Conservation (phyloP, 345 rosid species). For the Melaleuca alternifolia region DNA sequence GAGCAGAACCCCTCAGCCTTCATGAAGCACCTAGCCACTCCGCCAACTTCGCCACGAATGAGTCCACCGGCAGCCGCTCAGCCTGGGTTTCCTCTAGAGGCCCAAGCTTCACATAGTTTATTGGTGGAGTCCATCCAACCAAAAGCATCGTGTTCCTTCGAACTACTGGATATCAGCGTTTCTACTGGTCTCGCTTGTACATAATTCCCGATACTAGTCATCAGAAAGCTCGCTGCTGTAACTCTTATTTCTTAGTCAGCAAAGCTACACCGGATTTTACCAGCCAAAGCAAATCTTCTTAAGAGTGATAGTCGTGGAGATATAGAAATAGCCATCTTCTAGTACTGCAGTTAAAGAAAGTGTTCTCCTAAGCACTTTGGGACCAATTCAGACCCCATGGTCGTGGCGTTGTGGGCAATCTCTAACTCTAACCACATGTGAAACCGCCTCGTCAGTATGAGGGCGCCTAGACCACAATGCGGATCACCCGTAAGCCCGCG, state of each 20-base stretch:
- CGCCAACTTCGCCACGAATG: background rate
- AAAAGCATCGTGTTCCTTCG: background rate
- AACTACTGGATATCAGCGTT: background rate
- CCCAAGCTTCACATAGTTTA: background rate
- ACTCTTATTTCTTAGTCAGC: background rate
- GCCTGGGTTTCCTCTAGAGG: background rate
- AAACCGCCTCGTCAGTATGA: background rate
- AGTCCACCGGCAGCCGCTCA: background rate
- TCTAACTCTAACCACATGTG: background rate
- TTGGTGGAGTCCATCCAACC: background rate
- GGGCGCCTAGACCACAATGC: background rate
- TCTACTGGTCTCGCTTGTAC: background rate
- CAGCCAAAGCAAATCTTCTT: background rate
- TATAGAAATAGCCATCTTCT: background rate
- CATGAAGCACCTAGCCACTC: background rate
- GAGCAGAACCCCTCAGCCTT: too few relatives aligned
- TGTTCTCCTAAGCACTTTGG: background rate
- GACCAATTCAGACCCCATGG: background rate
- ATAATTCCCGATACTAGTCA: background rate
- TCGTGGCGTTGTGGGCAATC: background rate
- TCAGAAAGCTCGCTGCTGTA: background rate
- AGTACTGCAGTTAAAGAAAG: background rate
- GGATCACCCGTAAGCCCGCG: background rate
- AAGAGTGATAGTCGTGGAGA: background rate
- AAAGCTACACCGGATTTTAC: background rate